These are phyloP conservation scores for Phlebiopsis flavidoalba DNA, from an alignment of 768 basidiomycete species.

Conservation along the genomic window DNA sequence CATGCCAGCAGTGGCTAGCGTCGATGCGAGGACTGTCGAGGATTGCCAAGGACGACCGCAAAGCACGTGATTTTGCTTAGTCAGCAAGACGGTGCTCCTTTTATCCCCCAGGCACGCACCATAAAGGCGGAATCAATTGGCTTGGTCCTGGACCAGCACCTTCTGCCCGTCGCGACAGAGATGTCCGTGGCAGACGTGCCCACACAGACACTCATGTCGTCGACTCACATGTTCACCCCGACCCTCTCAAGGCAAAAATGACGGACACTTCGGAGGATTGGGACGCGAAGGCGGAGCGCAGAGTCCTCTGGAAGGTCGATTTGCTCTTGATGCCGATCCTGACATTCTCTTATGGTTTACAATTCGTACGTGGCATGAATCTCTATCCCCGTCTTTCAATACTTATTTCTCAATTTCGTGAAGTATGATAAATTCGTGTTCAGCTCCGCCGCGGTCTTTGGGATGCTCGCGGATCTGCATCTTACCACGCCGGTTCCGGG, in stretches of 20 bases:
- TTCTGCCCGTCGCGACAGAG: background rate
- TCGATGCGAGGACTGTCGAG: too few species aligned
- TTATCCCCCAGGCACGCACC: background rate
- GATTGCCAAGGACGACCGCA: background rate
- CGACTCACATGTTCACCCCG: background rate
- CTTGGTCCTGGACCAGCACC: background rate
- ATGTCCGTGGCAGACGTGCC: background rate
- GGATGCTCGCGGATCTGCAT: conserved; percentile 6
- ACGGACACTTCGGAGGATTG: background rate
- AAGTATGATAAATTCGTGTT: conserved; percentile 13
- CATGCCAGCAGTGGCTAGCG: too few species aligned
- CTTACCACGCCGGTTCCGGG: conserved; percentile 6
- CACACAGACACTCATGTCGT: background rate
- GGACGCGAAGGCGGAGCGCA: conserved; percentile 7
- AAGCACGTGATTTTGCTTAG: background rate
- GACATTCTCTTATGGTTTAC: conserved; percentile 10
- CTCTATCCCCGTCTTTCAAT: background rate
- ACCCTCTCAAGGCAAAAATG: background rate
- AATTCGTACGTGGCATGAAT: conserved; percentile 3
- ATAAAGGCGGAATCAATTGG: background rate
- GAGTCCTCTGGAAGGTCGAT: conserved; percentile 11
- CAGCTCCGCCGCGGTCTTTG: conserved; percentile 10
- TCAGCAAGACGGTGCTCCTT: background rate
- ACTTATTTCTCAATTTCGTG: background rate
- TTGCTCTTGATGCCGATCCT: conserved; percentile 10